Percentiles rank a stretch among this genome's conserved stretches.
Conservation (phyloP, 1,284 basidiomycete species). For the Cerrena zonata region DNA sequence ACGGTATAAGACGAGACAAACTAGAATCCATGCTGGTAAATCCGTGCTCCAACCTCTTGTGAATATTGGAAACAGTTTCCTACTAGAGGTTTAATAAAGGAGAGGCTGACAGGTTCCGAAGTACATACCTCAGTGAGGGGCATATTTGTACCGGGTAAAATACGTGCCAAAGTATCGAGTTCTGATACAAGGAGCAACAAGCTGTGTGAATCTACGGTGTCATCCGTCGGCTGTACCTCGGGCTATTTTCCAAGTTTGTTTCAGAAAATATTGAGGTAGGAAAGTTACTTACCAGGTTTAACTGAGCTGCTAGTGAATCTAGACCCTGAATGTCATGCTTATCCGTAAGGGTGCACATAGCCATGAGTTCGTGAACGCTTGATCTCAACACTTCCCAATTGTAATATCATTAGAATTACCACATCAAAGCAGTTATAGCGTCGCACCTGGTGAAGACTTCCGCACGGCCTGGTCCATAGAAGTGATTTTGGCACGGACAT, state of each 20-base stretch:
- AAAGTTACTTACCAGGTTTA: no score
- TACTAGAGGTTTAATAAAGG: not conserved
- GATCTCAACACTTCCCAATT: not conserved
- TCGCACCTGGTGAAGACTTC: not conserved
- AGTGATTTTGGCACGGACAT: not conserved
- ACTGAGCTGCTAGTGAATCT: no score
- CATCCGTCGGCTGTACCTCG: no score
- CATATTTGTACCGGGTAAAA: not conserved
- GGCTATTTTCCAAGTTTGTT: no score
- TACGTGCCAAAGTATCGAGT: not conserved
- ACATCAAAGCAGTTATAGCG: not conserved
- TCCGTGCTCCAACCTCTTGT: conserved; percentile 21
- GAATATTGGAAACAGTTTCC: no score
- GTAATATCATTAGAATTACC: not conserved
- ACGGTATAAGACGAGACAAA: conserved; percentile 37
- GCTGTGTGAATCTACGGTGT: no score
- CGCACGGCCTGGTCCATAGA: not conserved
- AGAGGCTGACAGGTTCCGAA: not conserved
- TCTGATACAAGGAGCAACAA: not conserved
- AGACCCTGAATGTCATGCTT: no score
- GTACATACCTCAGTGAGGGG: not conserved
- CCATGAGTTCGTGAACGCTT: not conserved
- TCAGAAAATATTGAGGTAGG: no score
- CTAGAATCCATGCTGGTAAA: conserved; percentile 29
- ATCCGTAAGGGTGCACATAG: not conserved